These are phyloP conservation scores for Calonectria multiphialidica DNA, from an alignment of 2,329 filamentous ascomycete genomes.

Conservation along the genomic window DNA sequence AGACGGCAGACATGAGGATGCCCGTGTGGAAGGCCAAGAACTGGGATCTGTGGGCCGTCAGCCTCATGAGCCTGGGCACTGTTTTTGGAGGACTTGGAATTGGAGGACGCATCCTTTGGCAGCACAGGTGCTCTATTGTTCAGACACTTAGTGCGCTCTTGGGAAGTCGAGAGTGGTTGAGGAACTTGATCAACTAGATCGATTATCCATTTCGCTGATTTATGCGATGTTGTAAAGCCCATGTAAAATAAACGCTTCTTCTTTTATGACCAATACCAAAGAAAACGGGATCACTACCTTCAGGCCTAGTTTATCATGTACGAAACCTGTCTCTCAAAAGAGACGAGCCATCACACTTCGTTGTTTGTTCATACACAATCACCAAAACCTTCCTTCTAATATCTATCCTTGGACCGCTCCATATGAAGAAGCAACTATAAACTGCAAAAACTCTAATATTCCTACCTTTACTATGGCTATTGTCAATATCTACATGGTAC, in stretches of 20 bases:
- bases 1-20: slow-evolving; percentile 59
- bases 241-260: background rate
- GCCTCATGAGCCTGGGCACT: slow-evolving; percentile 48
- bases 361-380: too few relatives aligned
- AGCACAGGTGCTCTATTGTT: background rate
- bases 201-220: background rate
- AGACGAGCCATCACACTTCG: too few relatives aligned
- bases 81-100: slow-evolving; percentile 5
- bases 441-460: too few relatives aligned
- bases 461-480: too few relatives aligned
- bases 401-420: too few relatives aligned
- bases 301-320: too few relatives aligned
- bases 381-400: too few relatives aligned
- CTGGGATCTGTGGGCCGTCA: slow-evolving; percentile 50
- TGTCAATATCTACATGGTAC: too few relatives aligned
- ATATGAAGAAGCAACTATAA: too few relatives aligned
- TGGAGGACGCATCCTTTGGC: slow-evolving; percentile 2
- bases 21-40: slow-evolving; percentile 52
- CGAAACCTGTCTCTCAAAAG: too few relatives aligned
- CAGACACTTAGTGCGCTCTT: background rate
- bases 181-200: background rate
- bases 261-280: too few relatives aligned
- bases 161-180: background rate
- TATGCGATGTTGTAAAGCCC: background rate
- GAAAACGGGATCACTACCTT: too few relatives aligned